Base-by-base conservation (phyloP, 306 rosid genomes). In the Cucurbita moschata region DNA sequence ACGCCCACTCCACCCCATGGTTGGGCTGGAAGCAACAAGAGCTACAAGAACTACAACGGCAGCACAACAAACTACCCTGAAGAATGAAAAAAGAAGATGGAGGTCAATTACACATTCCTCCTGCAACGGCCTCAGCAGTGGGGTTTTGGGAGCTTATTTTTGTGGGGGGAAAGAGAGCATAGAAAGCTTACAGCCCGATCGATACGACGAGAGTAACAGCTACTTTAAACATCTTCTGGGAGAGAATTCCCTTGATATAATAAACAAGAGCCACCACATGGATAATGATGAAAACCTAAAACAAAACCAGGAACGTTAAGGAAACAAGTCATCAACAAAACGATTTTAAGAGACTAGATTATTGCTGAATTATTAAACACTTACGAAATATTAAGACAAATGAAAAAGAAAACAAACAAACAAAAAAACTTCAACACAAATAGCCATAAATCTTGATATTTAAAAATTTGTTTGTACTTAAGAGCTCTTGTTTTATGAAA, bases 1-100 rank as follows among this genome's bases (percentile, higher is more conserved):
- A 77, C 99, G 83, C 57, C 99, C 99, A 85, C 99, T 95, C 99
- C 99, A 95, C 75, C 99, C 99, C 86, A 49, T 89, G 15, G 99
- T 95, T 44, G 99, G 99, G 83, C 99, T 95, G 75, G 99, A 91
- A 72, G 99, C 97, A 60, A 95, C 99, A 80, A 91, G 49, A 76
- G 97, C 99, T 42, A 95, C 73, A 11, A 95, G 92, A 75, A 95
- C 86, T n/a, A 91, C 96, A 67, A 91, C 50, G 77, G 79, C 82
- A 64, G 92, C 96, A 77, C 73, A 77, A 73, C 96, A 83, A 21
- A 86, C 84, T 39, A 91, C 87, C 90, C 99, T 95, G 96, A 76
- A 80, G 82, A 80, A 73, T 72, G 68, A 66, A 75, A 62, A 76
- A 62, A 75, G 35, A 30, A 26, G 16, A 38, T n/a, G 58, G 61